A percentile compares a stretch with the other conserved stretches of the same genome.
phyloP scores from a whole-genome alignment of 768 basidiomycete genomes.

The Lactarius hatsudake region DNA sequence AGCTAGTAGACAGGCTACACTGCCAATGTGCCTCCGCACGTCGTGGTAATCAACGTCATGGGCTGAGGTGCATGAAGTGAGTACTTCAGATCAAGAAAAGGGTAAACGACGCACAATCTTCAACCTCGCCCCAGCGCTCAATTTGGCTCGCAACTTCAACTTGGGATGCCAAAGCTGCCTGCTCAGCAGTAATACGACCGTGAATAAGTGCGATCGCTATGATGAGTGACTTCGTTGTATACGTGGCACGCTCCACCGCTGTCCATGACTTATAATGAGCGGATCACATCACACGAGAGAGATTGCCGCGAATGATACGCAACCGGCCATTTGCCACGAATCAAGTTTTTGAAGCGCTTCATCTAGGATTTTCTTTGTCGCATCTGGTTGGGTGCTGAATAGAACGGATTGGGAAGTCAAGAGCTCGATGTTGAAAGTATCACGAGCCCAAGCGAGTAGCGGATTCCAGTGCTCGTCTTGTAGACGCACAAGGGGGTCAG shows the following conservation, averaged over 20 bases:
- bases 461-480: constrained; percentile 89
- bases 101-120: constrained; percentile 75
- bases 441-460: constrained; percentile 72
- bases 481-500: constrained; percentile 68
- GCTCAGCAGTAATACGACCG: constrained; percentile 71
- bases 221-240: constrained; percentile 87
- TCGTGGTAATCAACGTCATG: constrained; percentile 99
- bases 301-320: not conserved
- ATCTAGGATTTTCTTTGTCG: constrained; percentile 60
- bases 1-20: constrained; percentile 59
- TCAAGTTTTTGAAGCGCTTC: constrained; percentile 62
- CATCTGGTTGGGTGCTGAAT: constrained; percentile 62
- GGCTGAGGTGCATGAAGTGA: constrained; percentile 48
- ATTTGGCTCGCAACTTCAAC: constrained; percentile 97
- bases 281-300: not conserved
- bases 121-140: constrained; percentile 98
- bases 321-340: constrained; percentile 87
- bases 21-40: constrained; percentile 80
- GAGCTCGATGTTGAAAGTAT: constrained; percentile 65
- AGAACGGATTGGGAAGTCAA: constrained; percentile 69
- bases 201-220: constrained; percentile 83
- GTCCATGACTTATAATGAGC: not conserved
- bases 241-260: constrained; percentile 92
- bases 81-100: not conserved
- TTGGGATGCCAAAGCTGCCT: constrained; percentile 80